These are phyloP conservation scores for Rhododendron molle DNA, from an alignment of 148 eudicot species.

Conservation along the genomic window DNA sequence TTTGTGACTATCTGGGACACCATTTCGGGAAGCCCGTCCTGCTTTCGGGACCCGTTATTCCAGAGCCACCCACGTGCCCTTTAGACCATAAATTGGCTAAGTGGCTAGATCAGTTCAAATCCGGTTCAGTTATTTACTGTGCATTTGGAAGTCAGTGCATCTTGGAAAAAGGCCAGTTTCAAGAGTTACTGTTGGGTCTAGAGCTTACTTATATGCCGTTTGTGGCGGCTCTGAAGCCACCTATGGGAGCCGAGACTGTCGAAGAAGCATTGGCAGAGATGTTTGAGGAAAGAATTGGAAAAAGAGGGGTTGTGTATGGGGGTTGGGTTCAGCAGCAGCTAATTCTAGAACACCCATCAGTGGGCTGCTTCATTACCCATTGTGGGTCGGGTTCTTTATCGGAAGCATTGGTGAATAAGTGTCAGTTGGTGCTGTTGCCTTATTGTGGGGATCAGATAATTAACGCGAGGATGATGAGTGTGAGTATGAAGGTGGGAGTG, in stretches of 20 bases:
- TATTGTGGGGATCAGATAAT: neutral
- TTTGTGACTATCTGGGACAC: neutral
- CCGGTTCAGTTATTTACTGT: constrained; percentile 6
- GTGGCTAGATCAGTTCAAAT: neutral
- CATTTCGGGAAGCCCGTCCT: neutral
- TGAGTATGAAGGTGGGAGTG: constrained; percentile 7
- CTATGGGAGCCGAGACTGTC: neutral
- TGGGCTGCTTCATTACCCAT: constrained; percentile 10
- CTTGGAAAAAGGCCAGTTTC: constrained; percentile 1
- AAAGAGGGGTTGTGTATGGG: neutral
- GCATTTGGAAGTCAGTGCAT: constrained; percentile 12
- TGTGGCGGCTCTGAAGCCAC: neutral
- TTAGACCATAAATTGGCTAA: constrained; percentile 9
- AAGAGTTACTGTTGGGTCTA: constrained; percentile 5
- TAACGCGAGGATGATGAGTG: constrained; percentile 4
- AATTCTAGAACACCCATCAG: constrained; percentile 1
- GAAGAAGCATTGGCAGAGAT: constrained; percentile 1
- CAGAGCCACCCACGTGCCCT: neutral
- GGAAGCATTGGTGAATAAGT: neutral
- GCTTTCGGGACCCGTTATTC: neutral
- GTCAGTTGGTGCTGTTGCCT: constrained; percentile 6
- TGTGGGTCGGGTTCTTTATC: neutral
- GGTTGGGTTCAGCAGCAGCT: constrained; percentile 11
- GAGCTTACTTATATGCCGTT: constrained; percentile 3
- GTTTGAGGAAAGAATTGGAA: neutral